Conservation (phyloP, 1,284 basidiomycete genomes). For the Moniliophthora roreri region DNA sequence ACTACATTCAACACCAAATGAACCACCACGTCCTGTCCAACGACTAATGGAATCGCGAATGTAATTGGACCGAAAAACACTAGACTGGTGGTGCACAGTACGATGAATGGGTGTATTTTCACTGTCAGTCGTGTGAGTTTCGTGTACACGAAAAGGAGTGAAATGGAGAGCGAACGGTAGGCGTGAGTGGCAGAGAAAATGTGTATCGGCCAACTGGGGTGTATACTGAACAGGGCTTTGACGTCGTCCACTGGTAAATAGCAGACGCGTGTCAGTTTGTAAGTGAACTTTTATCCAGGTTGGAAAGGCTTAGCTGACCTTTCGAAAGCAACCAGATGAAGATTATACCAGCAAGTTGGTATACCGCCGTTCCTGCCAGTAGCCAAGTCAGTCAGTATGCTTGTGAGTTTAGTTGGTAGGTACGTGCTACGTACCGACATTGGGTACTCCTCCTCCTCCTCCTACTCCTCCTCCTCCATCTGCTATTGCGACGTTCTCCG, state of each 20-base stretch:
- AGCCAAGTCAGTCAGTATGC: no score
- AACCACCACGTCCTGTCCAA: constrained; percentile 34
- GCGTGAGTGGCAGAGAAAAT: constrained; percentile 18
- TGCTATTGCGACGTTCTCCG: no score
- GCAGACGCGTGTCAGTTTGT: no score
- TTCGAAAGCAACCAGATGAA: no score
- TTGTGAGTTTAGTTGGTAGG: no score
- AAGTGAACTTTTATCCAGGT: no score
- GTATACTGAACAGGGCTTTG: constrained; percentile 11
- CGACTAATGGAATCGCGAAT: constrained; percentile 33
- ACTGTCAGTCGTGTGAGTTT: background rate
- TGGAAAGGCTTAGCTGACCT: no score
- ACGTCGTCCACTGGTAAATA: constrained; percentile 1
- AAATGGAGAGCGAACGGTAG: constrained; percentile 22
- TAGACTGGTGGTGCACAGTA: constrained; percentile 30
- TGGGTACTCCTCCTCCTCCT: no score
- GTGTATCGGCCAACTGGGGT: constrained; percentile 23
- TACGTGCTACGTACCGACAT: no score
- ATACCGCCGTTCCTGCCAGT: no score
- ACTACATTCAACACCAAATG: constrained; percentile 29
- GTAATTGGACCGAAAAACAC: constrained; percentile 43
- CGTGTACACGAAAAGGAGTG: background rate
- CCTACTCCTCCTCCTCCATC: no score
- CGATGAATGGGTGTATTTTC: constrained; percentile 10
- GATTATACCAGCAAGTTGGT: no score